A percentile compares a stretch with the other conserved stretches of the same genome.
These are phyloP conservation scores for Mycena haematopus DNA, from an alignment of 768 basidiomycete species.

Conservation along the genomic window DNA sequence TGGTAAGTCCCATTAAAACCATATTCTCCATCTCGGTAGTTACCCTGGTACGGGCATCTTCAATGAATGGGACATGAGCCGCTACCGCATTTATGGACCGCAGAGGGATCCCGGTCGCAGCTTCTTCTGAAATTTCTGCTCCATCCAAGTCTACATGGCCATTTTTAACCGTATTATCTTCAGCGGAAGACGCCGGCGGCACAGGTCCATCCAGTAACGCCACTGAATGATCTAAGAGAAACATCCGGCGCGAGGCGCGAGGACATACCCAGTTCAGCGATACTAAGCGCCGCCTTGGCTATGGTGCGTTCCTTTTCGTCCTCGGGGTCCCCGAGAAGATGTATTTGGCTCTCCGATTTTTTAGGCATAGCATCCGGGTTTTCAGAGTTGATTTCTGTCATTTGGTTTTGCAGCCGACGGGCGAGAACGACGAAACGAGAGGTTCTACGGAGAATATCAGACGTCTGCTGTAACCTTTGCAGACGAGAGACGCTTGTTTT, in stretches of 20 bases:
- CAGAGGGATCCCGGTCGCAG: slow-evolving; percentile 56
- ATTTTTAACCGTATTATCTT: background rate
- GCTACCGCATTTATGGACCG: slow-evolving; percentile 77
- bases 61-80: slow-evolving; percentile 72
- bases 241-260: background rate
- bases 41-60: slow-evolving; percentile 71
- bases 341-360: slow-evolving; percentile 19
- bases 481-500: slow-evolving; percentile 74
- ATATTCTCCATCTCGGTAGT: slow-evolving; percentile 90
- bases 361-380: slow-evolving; percentile 8
- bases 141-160: slow-evolving; percentile 21
- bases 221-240: slow-evolving; percentile 42
- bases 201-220: slow-evolving; percentile 55
- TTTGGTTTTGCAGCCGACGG: slow-evolving; percentile 83
- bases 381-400: slow-evolving; percentile 63
- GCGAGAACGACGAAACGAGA: slow-evolving; percentile 86
- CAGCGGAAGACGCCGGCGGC: slow-evolving; percentile 11
- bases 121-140: slow-evolving; percentile 30
- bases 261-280: slow-evolving; percentile 87
- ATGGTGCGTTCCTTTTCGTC: slow-evolving; percentile 88
- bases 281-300: slow-evolving; percentile 92
- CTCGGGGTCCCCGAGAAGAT: slow-evolving; percentile 49
- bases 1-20: slow-evolving; percentile 80
- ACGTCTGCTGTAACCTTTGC: slow-evolving; percentile 80
- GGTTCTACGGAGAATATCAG: slow-evolving; percentile 83